Evolutionary conservation across 306 rosid genomes (phyloP), one percentile per base, ranked within the genome.

Genomic region (Pterocarpus santalinus): DNA sequence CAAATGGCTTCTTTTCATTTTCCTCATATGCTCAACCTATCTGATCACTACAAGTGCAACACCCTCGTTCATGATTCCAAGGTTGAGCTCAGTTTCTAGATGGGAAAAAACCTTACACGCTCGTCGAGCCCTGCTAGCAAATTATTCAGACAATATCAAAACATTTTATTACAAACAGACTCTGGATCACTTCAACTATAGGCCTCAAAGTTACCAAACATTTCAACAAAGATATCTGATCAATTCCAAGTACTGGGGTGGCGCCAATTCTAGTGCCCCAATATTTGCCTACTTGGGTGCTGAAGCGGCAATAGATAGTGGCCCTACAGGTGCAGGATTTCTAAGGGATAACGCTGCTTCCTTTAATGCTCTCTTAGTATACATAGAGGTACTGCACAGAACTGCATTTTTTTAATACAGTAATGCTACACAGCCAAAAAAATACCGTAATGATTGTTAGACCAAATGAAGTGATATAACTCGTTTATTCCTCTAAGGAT

Each of bases 111-210:
- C 80, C 70, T 52, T 69, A 38, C 69, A 52, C 11, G 63, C 84
- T 55, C 63, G 73, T 57, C 38, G 78, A 72, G 9, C 44, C 9
- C 4, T 22, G 14, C 22, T 56, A 10, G 13, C 78, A 16, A 16
- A 0, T 10, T 33, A 67, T 51, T 1, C 2, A 4, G 17, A 52
- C 7, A 80, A 87, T 14, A 16, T 86, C 28, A 13, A 86, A 65
- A 91, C 92, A 43, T 90, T 76, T 73, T 90, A 79, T 55, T 92
- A 82, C 80, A 81, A 66, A 13, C 97, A 92, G 53, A 86, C 83
- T 3, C 84, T 93, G 0, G 98, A 91, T 82, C 98, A 93, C 82
- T 93, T 93, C 89, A 94, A 91, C 69, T 90, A 89, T 52, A 83
- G 82, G 67, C 80, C 85, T 4, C 87, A 94, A 35, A 90, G 95